A percentile compares a stretch with the other conserved stretches of the same genome.
phyloP scores from a whole-genome alignment of 2,329 filamentous ascomycete species.

The Bipolaris bicolor region DNA sequence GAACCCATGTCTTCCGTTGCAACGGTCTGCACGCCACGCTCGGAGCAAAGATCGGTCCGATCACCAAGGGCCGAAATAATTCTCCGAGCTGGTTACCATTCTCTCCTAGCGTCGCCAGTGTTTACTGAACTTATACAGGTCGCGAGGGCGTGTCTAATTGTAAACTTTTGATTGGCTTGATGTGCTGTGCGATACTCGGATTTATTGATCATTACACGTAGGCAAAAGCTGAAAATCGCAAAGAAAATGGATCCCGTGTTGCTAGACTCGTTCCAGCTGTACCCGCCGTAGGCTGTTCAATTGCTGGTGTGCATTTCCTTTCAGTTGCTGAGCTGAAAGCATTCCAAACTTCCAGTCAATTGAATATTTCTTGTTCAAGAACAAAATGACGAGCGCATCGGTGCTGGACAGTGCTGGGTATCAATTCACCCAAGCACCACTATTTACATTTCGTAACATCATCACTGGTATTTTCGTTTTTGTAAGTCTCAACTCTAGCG shows the following conservation, averaged over 20 bases:
- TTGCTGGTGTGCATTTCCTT: background rate
- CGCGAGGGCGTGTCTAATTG: no score
- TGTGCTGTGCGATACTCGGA: no score
- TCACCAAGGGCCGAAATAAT: slow-evolving; percentile 6
- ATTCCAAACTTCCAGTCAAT: background rate
- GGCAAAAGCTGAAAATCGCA: no score
- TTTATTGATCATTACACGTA: no score
- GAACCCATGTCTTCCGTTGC: background rate
- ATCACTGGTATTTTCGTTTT: background rate
- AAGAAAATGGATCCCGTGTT: no score
- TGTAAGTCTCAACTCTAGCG: background rate
- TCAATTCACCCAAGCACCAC: background rate
- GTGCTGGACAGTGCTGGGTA: background rate
- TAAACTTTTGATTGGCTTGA: no score
- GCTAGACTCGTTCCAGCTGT: no score
- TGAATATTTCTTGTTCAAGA: background rate
- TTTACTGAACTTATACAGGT: no score
- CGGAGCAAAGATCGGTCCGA: slow-evolving; percentile 4
- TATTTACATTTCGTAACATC: background rate
- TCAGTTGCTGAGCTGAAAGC: background rate
- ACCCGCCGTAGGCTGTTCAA: no score
- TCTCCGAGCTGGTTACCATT: background rate
- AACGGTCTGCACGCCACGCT: background rate
- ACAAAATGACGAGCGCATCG: slow-evolving; percentile 1
- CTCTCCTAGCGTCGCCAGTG: no score